phyloP scores from a whole-genome alignment of 192 early-diverging fungal genomes.

The Lunasporangiospora selenospora region DNA sequence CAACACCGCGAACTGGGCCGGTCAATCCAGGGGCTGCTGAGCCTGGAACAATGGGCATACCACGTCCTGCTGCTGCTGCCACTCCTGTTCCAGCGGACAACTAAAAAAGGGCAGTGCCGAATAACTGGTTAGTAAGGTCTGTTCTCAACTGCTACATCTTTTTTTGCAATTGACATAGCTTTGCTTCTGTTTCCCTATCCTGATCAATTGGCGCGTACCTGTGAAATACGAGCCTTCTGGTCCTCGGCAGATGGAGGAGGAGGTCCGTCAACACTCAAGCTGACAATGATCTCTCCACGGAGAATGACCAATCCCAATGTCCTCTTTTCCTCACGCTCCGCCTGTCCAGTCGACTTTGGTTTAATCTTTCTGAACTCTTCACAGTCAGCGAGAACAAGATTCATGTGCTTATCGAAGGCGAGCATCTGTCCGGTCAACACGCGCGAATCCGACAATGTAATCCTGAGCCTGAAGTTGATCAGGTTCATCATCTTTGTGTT shows the following conservation, averaged over 20 bases:
- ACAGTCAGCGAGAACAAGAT: constrained; percentile 96
- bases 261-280: constrained; percentile 87
- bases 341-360: constrained; percentile 63
- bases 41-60: constrained; percentile 66
- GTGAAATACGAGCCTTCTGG: constrained; percentile 52
- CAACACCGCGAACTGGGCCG: constrained; percentile 95
- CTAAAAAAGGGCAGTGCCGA: constrained; percentile 1
- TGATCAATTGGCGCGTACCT: no score
- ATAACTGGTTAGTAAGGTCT: not conserved
- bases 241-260: constrained; percentile 75
- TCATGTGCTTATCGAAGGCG: constrained; percentile 99
- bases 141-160: constrained; percentile 32
- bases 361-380: constrained; percentile 96
- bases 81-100: constrained; percentile 30
- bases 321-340: constrained; percentile 86
- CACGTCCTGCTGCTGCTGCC: constrained; percentile 50
- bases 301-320: constrained; percentile 93
- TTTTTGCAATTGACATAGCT: constrained; percentile 55
- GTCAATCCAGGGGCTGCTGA: constrained; percentile 68
- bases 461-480: constrained; percentile 93
- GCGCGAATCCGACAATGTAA: constrained; percentile 92
- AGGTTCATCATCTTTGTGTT: constrained; percentile 92
- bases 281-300: constrained; percentile 92
- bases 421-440: constrained; percentile 97
- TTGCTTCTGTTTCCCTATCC: no score